Conservation (phyloP, 208 protist genomes). For the Phytomonas francai region DNA sequence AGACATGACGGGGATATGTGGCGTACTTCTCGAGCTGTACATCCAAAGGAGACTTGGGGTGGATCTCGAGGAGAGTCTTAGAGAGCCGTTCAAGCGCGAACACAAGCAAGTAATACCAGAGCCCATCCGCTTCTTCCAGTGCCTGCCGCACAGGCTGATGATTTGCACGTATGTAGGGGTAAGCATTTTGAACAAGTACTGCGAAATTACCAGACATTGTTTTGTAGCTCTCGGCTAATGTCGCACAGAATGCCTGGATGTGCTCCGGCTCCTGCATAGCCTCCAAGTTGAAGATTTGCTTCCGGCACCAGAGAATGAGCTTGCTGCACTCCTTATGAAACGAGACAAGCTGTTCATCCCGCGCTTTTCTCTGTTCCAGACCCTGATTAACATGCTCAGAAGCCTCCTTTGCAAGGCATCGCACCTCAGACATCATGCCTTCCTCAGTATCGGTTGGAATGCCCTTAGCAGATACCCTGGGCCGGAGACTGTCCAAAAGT, state of each 20-base stretch:
- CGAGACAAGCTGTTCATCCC: conserved; percentile 27
- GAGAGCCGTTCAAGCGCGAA: conserved; percentile 64
- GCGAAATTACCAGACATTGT: conserved; percentile 80
- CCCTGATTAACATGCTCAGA: conserved; percentile 27
- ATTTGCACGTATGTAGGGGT: conserved; percentile 43
- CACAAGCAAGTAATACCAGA: conserved; percentile 83
- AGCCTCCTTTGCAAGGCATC: conserved; percentile 25
- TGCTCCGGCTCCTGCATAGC: conserved; percentile 80
- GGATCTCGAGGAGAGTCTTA: conserved; percentile 75
- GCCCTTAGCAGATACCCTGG: conserved; percentile 3
- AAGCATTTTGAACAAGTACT: conserved; percentile 48
- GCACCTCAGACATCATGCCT: conserved; percentile 30
- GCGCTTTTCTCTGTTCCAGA: conserved; percentile 19
- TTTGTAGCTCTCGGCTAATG: conserved; percentile 67
- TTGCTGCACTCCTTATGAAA: conserved; percentile 53
- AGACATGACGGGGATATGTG: conserved; percentile 34
- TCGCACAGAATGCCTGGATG: conserved; percentile 80
- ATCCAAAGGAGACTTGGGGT: conserved; percentile 57
- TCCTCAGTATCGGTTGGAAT: conserved; percentile 14
- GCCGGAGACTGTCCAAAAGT: conserved; percentile 17
- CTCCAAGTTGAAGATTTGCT: conserved; percentile 84
- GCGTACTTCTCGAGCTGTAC: conserved; percentile 61
- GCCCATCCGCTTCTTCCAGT: conserved; percentile 69
- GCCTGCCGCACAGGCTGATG: conserved; percentile 42
- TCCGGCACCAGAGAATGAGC: conserved; percentile 72